These are phyloP conservation scores for Mangifera indica DNA, from an alignment of 345 rosid species.

Conservation along the genomic window DNA sequence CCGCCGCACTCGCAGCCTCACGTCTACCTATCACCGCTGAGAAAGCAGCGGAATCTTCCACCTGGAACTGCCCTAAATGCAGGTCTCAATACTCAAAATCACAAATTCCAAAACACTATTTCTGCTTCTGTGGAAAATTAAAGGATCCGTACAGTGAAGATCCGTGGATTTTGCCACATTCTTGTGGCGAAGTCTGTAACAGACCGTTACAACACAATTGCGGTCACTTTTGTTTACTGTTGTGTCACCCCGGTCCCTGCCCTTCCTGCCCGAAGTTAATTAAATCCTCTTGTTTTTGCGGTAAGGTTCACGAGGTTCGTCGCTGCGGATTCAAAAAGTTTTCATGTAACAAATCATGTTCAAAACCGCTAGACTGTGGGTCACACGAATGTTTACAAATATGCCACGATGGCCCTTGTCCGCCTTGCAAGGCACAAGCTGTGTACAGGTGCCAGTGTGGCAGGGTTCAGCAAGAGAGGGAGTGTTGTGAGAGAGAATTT, in stretches of 20 bases:
- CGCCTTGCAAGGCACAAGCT: slow-evolving; percentile 64
- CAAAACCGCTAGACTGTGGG: slow-evolving; percentile 51
- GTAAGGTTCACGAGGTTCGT: slow-evolving; percentile 54
- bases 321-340: slow-evolving; percentile 70
- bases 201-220: slow-evolving; percentile 61
- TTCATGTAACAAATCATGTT: slow-evolving; percentile 57
- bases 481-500: slow-evolving; percentile 72
- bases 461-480: slow-evolving; percentile 58
- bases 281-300: slow-evolving; percentile 61
- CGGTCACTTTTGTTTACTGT: slow-evolving; percentile 73
- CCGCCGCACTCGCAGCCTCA: slow-evolving; percentile 61
- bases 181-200: slow-evolving; percentile 79
- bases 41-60: slow-evolving; percentile 45
- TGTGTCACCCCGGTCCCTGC: slow-evolving; percentile 93
- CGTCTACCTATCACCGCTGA: slow-evolving; percentile 59
- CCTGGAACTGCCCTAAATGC: slow-evolving; percentile 92
- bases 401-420: slow-evolving; percentile 73
- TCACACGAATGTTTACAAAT: slow-evolving; percentile 53
- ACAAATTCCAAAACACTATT: slow-evolving; percentile 55
- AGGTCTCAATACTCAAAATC: slow-evolving; percentile 56
- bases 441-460: slow-evolving; percentile 59
- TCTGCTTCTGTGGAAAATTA: slow-evolving; percentile 80
- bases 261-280: slow-evolving; percentile 83
- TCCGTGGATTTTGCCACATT: slow-evolving; percentile 92
- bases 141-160: slow-evolving; percentile 64